Conservation (phyloP, 2,329 filamentous ascomycete genomes). For the Trichophyton benhamiae region DNA sequence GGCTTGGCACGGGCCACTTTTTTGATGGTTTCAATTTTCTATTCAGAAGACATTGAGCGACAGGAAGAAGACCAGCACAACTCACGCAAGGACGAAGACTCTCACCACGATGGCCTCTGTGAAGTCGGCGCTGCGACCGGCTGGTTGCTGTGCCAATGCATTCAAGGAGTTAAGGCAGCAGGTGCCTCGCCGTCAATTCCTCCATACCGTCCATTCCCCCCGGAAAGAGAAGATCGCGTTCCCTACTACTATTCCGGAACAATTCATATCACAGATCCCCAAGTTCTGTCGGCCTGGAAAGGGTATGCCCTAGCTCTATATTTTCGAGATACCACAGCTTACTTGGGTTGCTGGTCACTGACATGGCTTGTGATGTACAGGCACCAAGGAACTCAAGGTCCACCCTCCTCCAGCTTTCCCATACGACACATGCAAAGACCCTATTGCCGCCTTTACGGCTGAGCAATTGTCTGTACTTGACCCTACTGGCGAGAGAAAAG, state of each 20-base stretch:
- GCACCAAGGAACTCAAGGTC: constrained; percentile 39
- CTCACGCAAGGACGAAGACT: background rate
- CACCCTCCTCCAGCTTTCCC: constrained; percentile 45
- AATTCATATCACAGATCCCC: constrained; percentile 34
- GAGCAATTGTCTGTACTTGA: constrained; percentile 66
- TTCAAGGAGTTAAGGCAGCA: constrained; percentile 46
- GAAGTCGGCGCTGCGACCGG: constrained; percentile 48
- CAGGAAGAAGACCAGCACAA: background rate
- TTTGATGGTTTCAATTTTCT: constrained; percentile 1
- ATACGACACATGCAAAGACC: constrained; percentile 42
- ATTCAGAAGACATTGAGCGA: background rate
- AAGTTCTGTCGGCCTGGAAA: constrained; percentile 25
- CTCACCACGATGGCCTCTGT: constrained; percentile 43
- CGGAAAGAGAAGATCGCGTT: constrained; percentile 30
- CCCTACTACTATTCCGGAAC: constrained; percentile 30
- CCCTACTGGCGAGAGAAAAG: constrained; percentile 67
- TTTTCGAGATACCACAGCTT: background rate
- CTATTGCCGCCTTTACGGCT: constrained; percentile 54
- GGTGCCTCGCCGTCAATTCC: constrained; percentile 33
- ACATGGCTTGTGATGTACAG: constrained; percentile 17
- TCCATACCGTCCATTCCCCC: constrained; percentile 39
- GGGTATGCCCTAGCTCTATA: constrained; percentile 20
- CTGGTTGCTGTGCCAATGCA: constrained; percentile 57
- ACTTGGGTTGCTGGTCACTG: constrained; percentile 1
- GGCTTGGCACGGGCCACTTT: constrained; percentile 6